These are phyloP conservation scores for Ceratobasidium theobromae DNA, from an alignment of 1,284 basidiomycete genomes.

Conservation along the genomic window DNA sequence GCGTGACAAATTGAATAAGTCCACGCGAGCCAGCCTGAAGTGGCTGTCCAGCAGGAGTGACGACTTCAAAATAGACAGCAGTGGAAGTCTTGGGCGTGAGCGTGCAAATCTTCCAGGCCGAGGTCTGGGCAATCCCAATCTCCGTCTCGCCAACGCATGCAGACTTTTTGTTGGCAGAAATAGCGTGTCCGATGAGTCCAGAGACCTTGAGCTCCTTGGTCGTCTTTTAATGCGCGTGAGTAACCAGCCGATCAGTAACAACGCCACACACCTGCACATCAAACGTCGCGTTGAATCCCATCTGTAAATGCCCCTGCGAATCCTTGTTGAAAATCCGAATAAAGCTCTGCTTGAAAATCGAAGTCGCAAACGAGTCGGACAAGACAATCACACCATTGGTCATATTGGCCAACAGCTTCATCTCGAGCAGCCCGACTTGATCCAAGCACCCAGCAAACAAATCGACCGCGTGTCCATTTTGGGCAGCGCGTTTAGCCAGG, in stretches of 20 bases:
- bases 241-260: conserved; percentile 4
- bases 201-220: conserved; percentile 99
- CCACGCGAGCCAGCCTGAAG: conserved; percentile 90
- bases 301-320: conserved; percentile 87
- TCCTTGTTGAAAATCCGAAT: conserved; percentile 93
- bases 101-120: conserved; percentile 97
- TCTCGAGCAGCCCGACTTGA: conserved; percentile 96
- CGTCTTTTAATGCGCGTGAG: conserved; percentile 57
- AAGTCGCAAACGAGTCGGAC: conserved; percentile 96
- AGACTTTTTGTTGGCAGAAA: conserved; percentile 96
- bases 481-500: conserved; percentile 89
- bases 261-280: conserved; percentile 78
- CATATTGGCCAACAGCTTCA: conserved; percentile 93
- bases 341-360: conserved; percentile 99
- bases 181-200: conserved; percentile 95
- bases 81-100: conserved; percentile 87
- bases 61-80: conserved; percentile 98
- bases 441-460: conserved; percentile 97
- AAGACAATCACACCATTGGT: conserved; percentile 97
- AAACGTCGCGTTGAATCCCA: conserved; percentile 99
- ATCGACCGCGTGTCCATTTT: conserved; percentile 94
- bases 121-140: conserved; percentile 98
- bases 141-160: conserved; percentile 98
- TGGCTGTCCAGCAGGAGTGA: conserved; percentile 96
- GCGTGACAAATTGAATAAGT: conserved; percentile 97